phyloP scores from a whole-genome alignment of 2,329 filamentous ascomycete genomes.

The Paracoccidioides brasiliensis region DNA sequence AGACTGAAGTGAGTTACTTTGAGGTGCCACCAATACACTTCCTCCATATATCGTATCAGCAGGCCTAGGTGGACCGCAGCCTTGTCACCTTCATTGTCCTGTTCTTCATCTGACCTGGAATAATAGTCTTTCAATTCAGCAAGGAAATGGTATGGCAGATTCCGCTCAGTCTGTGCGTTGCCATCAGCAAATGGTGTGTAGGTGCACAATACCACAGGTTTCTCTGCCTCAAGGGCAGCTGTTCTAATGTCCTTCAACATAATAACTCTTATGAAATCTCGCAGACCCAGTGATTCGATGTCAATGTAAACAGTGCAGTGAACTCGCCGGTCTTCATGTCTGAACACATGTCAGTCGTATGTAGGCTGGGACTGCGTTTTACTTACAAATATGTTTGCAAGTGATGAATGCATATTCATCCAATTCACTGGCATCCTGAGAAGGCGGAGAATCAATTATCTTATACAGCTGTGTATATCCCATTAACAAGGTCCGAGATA shows the following conservation, averaged over 20 bases:
- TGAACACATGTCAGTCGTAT: conserved; percentile 9
- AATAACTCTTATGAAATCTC: conserved; percentile 20
- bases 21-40: conserved; percentile 6
- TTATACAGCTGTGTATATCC: conserved; percentile 13
- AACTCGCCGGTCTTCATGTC: conserved; percentile 14
- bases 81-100: no score
- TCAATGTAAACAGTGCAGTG: conserved; percentile 18
- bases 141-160: conserved; percentile 13
- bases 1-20: conserved; percentile 11
- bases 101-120: no score
- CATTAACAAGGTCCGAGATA: conserved; percentile 10
- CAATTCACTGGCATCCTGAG: conserved; percentile 7
- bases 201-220: conserved; percentile 16
- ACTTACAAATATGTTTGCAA: conserved; percentile 13
- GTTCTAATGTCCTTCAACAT: conserved; percentile 19
- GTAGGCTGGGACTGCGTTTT: conserved; percentile 5
- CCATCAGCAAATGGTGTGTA: background rate
- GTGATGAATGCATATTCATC: conserved; percentile 17
- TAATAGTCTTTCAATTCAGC: background rate
- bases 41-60: no score
- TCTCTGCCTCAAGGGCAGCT: conserved; percentile 21
- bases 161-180: conserved; percentile 8
- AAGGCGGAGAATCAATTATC: conserved; percentile 14
- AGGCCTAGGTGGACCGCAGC: no score
- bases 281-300: conserved; percentile 22